A percentile compares a stretch with the other conserved stretches of the same genome.
phyloP scores from a whole-genome alignment of 2,329 filamentous ascomycete genomes.

The Curvularia sp. region DNA sequence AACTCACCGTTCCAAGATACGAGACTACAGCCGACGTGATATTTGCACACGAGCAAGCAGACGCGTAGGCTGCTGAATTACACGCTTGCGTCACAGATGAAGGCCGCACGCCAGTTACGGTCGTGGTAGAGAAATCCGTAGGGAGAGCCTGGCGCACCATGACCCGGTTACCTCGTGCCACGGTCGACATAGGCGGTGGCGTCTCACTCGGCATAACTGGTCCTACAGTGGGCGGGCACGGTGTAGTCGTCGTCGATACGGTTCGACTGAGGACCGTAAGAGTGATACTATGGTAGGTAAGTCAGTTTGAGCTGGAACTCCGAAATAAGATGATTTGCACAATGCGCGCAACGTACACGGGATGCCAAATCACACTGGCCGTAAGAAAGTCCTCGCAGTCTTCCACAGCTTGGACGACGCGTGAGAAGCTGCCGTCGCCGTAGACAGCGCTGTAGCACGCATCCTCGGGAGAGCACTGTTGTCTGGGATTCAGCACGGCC shows the following conservation, averaged over 20 bases:
- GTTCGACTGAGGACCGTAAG: constrained; percentile 18
- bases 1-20: constrained; percentile 33
- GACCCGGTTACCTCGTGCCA: not conserved
- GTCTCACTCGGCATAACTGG: constrained; percentile 6
- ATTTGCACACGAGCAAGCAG: constrained; percentile 38
- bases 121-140: constrained; percentile 22
- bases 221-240: constrained; percentile 15
- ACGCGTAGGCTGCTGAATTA: constrained; percentile 27
- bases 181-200: not conserved
- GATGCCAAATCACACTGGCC: constrained; percentile 34
- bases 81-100: constrained; percentile 33
- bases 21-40: constrained; percentile 27
- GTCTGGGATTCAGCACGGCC: constrained; percentile 27
- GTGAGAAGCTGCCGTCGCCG: constrained; percentile 23
- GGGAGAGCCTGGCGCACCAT: constrained; percentile 20
- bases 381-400: constrained; percentile 39
- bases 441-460: constrained; percentile 39
- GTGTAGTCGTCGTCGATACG: constrained; percentile 17
- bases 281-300: constrained; percentile 13
- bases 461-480: constrained; percentile 30
- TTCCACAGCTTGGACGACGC: constrained; percentile 21
- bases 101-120: constrained; percentile 31
- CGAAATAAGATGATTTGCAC: not conserved
- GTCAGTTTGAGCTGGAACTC: not conserved
- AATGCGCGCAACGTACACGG: constrained; percentile 26